Evolutionary conservation across 495 filamentous ascomycete species (phyloP).

Genomic region (Penicillium egyptiacum): DNA sequence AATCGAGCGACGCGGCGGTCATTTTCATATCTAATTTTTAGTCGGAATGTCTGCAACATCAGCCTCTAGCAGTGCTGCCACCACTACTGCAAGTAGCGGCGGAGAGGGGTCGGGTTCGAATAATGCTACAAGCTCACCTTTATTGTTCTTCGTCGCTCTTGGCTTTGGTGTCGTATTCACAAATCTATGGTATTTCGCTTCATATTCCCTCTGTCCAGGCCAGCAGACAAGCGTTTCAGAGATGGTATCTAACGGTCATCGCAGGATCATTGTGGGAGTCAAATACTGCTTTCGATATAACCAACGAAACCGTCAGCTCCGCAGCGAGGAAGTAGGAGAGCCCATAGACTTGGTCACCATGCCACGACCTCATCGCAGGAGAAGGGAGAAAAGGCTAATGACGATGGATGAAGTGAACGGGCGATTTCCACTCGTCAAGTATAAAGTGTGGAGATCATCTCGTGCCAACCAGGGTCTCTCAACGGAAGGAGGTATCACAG

Average conservation of each 20-base stretch:
- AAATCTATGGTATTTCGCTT: constrained; percentile 80
- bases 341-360: constrained; percentile 77
- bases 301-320: constrained; percentile 79
- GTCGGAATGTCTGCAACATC: constrained; percentile 25
- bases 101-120: constrained; percentile 11
- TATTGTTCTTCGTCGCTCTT: constrained; percentile 95
- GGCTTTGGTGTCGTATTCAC: constrained; percentile 99
- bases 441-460: constrained; percentile 87
- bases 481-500: constrained; percentile 79
- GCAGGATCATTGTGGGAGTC: constrained; percentile 97
- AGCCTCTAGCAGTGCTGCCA: constrained; percentile 22
- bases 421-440: constrained; percentile 91
- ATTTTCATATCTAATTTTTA: not conserved
- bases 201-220: not conserved
- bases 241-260: constrained; percentile 9
- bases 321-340: constrained; percentile 81
- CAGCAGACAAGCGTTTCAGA: not conserved
- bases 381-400: constrained; percentile 97
- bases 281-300: constrained; percentile 99
- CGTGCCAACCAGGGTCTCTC: constrained; percentile 82
- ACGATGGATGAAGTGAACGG: constrained; percentile 98
- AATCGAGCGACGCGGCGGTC: not conserved
- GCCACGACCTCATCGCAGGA: constrained; percentile 74
- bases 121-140: constrained; percentile 69
- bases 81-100: constrained; percentile 20